phyloP scores from a whole-genome alignment of 2,329 filamentous ascomycete species.

The Aspergillus proliferans region DNA sequence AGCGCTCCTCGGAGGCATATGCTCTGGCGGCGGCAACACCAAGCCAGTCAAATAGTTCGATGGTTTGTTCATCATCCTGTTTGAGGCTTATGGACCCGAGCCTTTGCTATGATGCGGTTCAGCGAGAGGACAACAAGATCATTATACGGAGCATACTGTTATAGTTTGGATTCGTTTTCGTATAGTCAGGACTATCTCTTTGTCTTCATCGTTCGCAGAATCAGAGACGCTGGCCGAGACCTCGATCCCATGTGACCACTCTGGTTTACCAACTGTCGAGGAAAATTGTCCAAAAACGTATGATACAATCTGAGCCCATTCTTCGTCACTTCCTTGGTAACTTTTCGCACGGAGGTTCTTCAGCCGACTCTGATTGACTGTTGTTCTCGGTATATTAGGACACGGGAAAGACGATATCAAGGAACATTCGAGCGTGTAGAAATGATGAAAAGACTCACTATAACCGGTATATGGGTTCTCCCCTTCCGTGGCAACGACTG shows the following conservation, averaged over 20 bases:
- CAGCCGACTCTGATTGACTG: conserved; percentile 34
- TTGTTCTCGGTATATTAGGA: conserved; percentile 8
- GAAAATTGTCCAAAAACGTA: conserved; percentile 28
- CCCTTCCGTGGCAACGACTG: conserved; percentile 54
- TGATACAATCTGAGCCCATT: conserved; percentile 35
- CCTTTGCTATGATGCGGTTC: conserved; percentile 37
- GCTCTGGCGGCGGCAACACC: conserved; percentile 43
- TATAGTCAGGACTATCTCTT: conserved; percentile 35
- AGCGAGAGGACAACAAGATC: neutral
- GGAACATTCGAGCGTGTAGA: conserved; percentile 13
- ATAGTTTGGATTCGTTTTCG: conserved; percentile 45
- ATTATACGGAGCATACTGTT: conserved; percentile 31
- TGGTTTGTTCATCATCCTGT: conserved; percentile 48
- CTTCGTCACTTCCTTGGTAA: conserved; percentile 38
- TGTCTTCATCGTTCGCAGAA: conserved; percentile 21
- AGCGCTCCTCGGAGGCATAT: conserved; percentile 35
- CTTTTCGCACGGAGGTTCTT: conserved; percentile 36
- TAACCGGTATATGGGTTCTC: conserved; percentile 47
- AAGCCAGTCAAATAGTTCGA: conserved; percentile 54
- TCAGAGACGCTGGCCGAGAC: conserved; percentile 22
- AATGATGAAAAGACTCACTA: conserved; percentile 23
- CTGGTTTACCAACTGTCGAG: conserved; percentile 8
- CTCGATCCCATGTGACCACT: conserved; percentile 25
- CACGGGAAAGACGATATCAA: too few relatives aligned
- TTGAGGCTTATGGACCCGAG: conserved; percentile 49